These are phyloP conservation scores for Bipolaris cookei DNA, from an alignment of 2,329 filamentous ascomycete genomes.

Conservation along the genomic window DNA sequence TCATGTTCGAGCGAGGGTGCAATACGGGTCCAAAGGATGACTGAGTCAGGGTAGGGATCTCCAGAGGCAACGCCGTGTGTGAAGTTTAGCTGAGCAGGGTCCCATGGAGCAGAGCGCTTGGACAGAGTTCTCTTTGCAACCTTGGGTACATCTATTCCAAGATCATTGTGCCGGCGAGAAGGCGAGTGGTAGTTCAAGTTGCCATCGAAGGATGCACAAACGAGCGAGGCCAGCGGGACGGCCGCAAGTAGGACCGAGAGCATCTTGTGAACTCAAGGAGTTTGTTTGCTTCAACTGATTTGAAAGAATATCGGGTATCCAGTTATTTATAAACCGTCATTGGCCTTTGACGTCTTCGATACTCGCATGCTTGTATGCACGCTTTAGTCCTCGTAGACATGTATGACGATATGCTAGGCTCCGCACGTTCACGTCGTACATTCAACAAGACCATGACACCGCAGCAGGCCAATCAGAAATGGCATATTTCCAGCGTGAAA, in stretches of 20 bases:
- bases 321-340: conserved; percentile 5
- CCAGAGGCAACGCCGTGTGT: conserved; percentile 57
- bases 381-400: background rate
- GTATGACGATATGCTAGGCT: conserved; percentile 6
- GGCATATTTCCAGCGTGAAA: conserved; percentile 18
- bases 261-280: conserved; percentile 18
- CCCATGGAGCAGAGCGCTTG: conserved; percentile 38
- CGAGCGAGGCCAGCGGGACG: conserved; percentile 22
- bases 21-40: conserved; percentile 47
- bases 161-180: conserved; percentile 64
- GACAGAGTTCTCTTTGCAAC: conserved; percentile 60
- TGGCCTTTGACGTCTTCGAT: conserved; percentile 3
- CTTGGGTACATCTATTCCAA: conserved; percentile 68
- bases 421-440: conserved; percentile 2
- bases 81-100: conserved; percentile 47
- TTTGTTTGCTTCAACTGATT: background rate
- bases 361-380: background rate
- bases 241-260: conserved; percentile 20
- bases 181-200: conserved; percentile 73
- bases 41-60: conserved; percentile 53
- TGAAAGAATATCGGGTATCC: background rate
- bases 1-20: conserved; percentile 51
- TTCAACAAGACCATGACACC: conserved; percentile 1
- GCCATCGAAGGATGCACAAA: conserved; percentile 29
- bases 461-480: conserved; percentile 5